Percentiles rank a stretch among this genome's conserved stretches.
Evolutionary conservation across 2,329 filamentous ascomycete species (phyloP).

Genomic region (Claviceps fusiformis): DNA sequence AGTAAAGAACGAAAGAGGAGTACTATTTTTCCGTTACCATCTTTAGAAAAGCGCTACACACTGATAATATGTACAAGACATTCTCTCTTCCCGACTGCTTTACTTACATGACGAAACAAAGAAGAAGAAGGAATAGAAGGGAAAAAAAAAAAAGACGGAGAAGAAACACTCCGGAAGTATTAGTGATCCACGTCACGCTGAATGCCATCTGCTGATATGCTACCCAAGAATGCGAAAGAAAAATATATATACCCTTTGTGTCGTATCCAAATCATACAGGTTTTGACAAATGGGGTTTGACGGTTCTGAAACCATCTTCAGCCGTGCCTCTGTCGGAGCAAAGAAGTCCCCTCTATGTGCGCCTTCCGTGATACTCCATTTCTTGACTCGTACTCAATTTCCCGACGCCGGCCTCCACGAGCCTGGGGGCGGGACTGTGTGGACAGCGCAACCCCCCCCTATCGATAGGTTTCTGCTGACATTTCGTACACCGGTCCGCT

Average conservation of each 20-base stretch:
- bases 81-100: background rate
- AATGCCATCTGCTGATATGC: background rate
- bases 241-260: background rate
- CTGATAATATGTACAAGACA: background rate
- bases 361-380: background rate
- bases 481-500: conserved; percentile 29
- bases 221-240: background rate
- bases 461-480: conserved; percentile 25
- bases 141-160: background rate
- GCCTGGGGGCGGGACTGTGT: too few relatives aligned
- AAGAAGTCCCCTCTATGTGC: background rate
- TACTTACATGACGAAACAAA: background rate
- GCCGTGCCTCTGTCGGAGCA: background rate
- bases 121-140: background rate
- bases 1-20: too few relatives aligned
- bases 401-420: too few relatives aligned
- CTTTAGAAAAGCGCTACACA: background rate
- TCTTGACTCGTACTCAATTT: background rate
- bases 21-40: too few relatives aligned
- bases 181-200: background rate
- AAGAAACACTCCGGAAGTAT: background rate
- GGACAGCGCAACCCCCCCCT: background rate
- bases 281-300: background rate
- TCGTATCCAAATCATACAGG: background rate
- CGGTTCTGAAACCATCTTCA: background rate